Evolutionary conservation across 1,284 basidiomycete species (phyloP).

Genomic region (Athelia sp.): DNA sequence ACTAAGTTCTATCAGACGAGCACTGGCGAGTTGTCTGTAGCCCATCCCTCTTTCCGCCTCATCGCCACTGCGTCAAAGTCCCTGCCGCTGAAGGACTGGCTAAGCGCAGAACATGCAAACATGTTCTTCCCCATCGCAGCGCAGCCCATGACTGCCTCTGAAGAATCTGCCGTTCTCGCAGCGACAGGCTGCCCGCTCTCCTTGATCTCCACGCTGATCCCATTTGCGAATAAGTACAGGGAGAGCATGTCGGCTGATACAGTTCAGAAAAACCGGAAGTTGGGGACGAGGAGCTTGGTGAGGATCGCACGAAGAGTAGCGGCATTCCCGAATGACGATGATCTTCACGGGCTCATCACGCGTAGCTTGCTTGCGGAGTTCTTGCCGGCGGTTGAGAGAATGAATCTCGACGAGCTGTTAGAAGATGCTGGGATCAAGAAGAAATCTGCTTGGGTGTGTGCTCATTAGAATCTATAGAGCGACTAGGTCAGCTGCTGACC

Average conservation of each 20-base stretch:
- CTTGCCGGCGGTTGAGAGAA: slow-evolving; percentile 50
- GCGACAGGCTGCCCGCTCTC: slow-evolving; percentile 27
- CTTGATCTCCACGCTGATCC: slow-evolving; percentile 30
- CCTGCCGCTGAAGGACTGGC: slow-evolving; percentile 57
- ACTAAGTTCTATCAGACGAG: slow-evolving; percentile 21
- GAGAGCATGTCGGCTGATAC: slow-evolving; percentile 47
- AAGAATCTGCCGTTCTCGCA: slow-evolving; percentile 41
- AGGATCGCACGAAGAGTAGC: slow-evolving; percentile 48
- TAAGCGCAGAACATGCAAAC: slow-evolving; percentile 58
- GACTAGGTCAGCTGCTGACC: not conserved
- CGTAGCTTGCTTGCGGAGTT: slow-evolving; percentile 55
- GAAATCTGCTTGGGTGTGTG: slow-evolving; percentile 35
- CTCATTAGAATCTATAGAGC: not conserved
- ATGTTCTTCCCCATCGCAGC: slow-evolving; percentile 62
- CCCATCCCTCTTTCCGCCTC: slow-evolving; percentile 55
- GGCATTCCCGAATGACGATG: slow-evolving; percentile 35
- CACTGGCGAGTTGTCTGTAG: slow-evolving; percentile 38
- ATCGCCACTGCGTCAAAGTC: slow-evolving; percentile 61
- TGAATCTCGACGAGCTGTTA: slow-evolving; percentile 48
- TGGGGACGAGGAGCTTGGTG: slow-evolving; percentile 57
- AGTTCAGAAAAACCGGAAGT: slow-evolving; percentile 53
- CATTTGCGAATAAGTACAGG: slow-evolving; percentile 55
- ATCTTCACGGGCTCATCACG: slow-evolving; percentile 41
- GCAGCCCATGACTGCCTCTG: slow-evolving; percentile 49
- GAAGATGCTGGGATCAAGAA: slow-evolving; percentile 44